Base-by-base conservation (phyloP, 495 filamentous ascomycete genomes). In the Podospora pseudoanserina region DNA sequence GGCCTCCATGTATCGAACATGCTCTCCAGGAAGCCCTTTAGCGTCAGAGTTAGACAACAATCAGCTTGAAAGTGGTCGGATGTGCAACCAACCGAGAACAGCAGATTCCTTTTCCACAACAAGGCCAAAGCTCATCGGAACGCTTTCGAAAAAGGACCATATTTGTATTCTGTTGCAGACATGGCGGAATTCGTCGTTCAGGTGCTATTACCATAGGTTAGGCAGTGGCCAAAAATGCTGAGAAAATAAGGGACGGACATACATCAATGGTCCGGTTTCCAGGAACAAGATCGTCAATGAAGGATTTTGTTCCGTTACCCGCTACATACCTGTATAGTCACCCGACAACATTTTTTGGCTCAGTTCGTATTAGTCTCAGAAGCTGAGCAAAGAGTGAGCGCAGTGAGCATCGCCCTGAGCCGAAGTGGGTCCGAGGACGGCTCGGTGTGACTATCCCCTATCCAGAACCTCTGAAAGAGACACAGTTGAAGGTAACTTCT, bases 141-240 rank as follows among this genome's bases (percentile, higher is more conserved):
- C 56, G 1, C 76, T 79, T 66, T 86, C 83, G 34, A 81, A 86
- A 69, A 85, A 85, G n/a, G 83, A 84, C 59, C 72, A 76, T 0
- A 86, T 64, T 0, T 65, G 56, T 0, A 84, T 30, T 5, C 75
- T 68, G 9, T 65, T 67, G 20, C 75, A 70, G 23, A 78, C 61
- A 49, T 81, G 70, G 9, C 80, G 75, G 68, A 86, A 85, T 28
- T 82, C 75, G 23, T 85, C 82, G 39, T 86, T 86, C 34, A 85
- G 76, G 0, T 67, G 61, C 68, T 84, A 66, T 1, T 78, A n/a
- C 0, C 67, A 32, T 3, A 28, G 59, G 23, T 30, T 20, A 19
- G 13, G 5, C 15, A 27, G n/a, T 28, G 23, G 23, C 23, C 23
- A 23, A 23, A 23, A 23, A 23, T 6, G 16, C 58, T 1, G 13